Evolutionary conservation across 257 asterid species (phyloP).

Genomic region (Marsdenia floribunda): DNA sequence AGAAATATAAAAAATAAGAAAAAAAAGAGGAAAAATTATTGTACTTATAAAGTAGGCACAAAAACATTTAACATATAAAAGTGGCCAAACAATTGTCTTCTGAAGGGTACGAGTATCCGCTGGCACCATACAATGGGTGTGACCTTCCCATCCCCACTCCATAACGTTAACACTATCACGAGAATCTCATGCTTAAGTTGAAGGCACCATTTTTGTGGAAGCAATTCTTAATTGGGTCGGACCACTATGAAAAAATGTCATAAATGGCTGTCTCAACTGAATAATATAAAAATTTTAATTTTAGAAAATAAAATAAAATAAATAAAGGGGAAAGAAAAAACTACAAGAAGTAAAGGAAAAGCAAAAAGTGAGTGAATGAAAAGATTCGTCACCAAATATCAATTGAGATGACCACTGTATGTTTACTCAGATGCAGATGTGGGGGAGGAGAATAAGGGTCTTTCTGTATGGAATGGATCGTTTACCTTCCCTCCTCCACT

Average conservation of each 20-base stretch:
- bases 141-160: background rate
- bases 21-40: no score
- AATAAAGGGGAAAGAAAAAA: background rate
- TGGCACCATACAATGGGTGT: background rate
- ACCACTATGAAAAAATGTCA: slow-evolving; percentile 2
- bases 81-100: background rate
- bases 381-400: slow-evolving; percentile 1
- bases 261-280: background rate
- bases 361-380: background rate
- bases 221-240: slow-evolving; percentile 2
- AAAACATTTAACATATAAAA: no score
- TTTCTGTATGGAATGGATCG: background rate
- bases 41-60: no score
- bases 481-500: background rate
- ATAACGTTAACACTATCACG: background rate
- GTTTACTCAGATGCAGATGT: background rate
- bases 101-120: background rate
- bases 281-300: background rate
- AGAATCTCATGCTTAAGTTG: background rate
- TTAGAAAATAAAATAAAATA: no score
- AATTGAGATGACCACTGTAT: background rate
- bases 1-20: background rate
- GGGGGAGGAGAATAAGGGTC: background rate
- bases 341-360: background rate
- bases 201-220: background rate